Evolutionary conservation across 1,284 basidiomycete species (phyloP).

Genomic region (Marasmius tenuissimus): DNA sequence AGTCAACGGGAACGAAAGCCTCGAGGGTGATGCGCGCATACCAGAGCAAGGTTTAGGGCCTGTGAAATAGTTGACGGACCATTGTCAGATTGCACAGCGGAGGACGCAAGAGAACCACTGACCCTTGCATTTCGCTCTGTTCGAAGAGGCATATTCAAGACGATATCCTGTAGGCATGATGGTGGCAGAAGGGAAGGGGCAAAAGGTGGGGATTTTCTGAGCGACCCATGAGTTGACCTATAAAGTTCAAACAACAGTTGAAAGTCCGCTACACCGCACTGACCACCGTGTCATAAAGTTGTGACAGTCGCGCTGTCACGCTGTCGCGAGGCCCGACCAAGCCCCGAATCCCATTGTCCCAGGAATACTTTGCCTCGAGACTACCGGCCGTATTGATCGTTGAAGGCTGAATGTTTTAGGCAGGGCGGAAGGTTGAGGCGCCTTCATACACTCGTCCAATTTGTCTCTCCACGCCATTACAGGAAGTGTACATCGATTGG

Average conservation of each 20-base stretch:
- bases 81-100: conserved; percentile 14
- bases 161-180: conserved; percentile 56
- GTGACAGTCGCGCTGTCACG: neutral
- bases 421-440: no score
- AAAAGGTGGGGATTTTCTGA: conserved; percentile 7
- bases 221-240: conserved; percentile 2
- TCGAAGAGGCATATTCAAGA: conserved; percentile 70
- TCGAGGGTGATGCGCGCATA: conserved; percentile 24
- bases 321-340: neutral
- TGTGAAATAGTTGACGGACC: conserved; percentile 29
- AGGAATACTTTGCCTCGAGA: no score
- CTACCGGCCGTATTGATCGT: no score
- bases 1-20: conserved; percentile 14
- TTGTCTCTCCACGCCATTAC: no score
- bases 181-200: neutral
- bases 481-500: no score
- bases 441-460: no score
- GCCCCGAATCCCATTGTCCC: no score
- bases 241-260: conserved; percentile 4
- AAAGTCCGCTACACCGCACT: conserved; percentile 14
- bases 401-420: no score
- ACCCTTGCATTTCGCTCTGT: conserved; percentile 85
- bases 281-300: conserved; percentile 5
- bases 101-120: conserved; percentile 26
- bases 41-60: conserved; percentile 81